Evolutionary conservation across 139 green algal genomes (phyloP).

Genomic region (Nannochloris sp.): DNA sequence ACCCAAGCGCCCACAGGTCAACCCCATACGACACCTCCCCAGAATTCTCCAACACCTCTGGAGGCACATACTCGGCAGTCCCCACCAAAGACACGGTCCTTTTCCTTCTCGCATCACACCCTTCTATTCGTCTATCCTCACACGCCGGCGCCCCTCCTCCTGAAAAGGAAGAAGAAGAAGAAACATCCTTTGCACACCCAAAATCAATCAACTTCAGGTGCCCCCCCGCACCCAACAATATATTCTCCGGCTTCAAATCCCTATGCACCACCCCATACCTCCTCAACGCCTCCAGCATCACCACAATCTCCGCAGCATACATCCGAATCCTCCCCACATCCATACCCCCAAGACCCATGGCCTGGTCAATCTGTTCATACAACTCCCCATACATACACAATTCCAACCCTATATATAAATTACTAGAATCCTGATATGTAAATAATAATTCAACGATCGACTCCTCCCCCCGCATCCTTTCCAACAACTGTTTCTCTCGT

Average conservation of each 20-base stretch:
- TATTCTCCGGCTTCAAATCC: conserved; percentile 87
- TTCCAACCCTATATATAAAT: conserved; percentile 42
- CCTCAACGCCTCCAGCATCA: conserved; percentile 60
- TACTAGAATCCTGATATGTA: conserved; percentile 50
- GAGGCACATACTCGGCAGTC: conserved; percentile 80
- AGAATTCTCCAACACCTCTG: conserved; percentile 62
- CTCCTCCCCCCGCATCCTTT: conserved; percentile 32
- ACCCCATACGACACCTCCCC: conserved; percentile 38
- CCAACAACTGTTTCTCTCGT: conserved; percentile 47
- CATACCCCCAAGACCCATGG: conserved; percentile 20
- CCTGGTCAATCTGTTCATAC: conserved; percentile 39
- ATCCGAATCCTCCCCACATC: conserved; percentile 21
- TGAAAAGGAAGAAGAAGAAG: not conserved
- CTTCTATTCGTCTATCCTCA: not conserved
- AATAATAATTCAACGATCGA: conserved; percentile 55
- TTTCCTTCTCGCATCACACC: not conserved
- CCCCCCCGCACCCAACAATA: conserved; percentile 64
- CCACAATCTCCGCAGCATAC: conserved; percentile 75
- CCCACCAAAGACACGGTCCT: conserved; percentile 60
- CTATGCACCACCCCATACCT: conserved; percentile 41
- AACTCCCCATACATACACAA: conserved; percentile 42
- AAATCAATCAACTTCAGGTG: conserved; percentile 93
- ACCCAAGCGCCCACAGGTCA: conserved; percentile 79
- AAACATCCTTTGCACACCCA: conserved; percentile 57
- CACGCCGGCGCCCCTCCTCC: too few relatives aligned